Conservation (phyloP, 331 rosid species). For the Telfairia occidentalis region DNA sequence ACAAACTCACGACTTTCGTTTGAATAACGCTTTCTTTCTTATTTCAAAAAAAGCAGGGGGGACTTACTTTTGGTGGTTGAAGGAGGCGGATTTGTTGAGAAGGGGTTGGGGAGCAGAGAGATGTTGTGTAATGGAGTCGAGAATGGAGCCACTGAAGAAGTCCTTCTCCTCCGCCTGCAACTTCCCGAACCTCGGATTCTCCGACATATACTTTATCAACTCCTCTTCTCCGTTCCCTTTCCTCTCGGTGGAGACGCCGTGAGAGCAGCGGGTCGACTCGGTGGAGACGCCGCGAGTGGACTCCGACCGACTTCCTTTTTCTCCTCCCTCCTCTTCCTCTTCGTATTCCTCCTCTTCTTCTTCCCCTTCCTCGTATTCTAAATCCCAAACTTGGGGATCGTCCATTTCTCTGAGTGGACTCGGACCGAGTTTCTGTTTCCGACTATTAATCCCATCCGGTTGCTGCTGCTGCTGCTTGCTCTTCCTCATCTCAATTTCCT, state of each 20-base stretch:
- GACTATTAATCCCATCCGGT: conserved; percentile 13
- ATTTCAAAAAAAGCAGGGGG: neutral
- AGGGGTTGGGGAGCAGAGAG: conserved; percentile 15
- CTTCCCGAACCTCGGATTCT: conserved; percentile 73
- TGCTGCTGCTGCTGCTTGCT: conserved; percentile 11
- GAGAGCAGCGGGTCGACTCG: conserved; percentile 72
- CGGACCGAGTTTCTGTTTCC: conserved; percentile 17
- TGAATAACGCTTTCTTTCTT: too few relatives aligned
- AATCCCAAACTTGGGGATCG: conserved; percentile 14
- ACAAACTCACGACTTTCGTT: too few relatives aligned
- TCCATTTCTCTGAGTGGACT: conserved; percentile 18
- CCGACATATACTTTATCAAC: conserved; percentile 48
- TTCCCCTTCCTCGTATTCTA: conserved; percentile 29
- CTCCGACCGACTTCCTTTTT: too few relatives aligned
- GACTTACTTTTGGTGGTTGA: conserved; percentile 46
- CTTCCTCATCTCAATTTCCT: conserved; percentile 22
- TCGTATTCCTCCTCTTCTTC: conserved; percentile 27
- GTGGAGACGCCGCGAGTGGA: too few relatives aligned
- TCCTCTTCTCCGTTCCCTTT: conserved; percentile 27
- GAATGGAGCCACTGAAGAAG: conserved; percentile 73
- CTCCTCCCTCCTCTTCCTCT: conserved; percentile 49
- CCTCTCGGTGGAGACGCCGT: conserved; percentile 60
- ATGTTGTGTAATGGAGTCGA: conserved; percentile 44
- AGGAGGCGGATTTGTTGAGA: conserved; percentile 41
- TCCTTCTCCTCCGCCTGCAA: conserved; percentile 65